Conservation (phyloP, 805 yeast genomes). For the Wickerhamiella dianesei region DNA sequence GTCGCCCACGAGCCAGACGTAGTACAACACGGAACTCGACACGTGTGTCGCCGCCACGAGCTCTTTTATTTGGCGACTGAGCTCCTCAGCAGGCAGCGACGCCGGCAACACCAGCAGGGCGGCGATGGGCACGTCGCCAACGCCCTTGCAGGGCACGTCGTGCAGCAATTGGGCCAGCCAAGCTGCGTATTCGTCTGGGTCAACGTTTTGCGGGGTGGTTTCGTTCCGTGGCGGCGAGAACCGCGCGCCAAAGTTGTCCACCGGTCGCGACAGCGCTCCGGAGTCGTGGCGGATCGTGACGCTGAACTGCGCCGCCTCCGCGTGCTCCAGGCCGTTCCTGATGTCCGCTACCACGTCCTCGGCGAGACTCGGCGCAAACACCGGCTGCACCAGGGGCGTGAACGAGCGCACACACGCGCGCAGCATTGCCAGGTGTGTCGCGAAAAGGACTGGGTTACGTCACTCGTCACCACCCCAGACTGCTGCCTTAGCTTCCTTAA, state of each 20-base stretch:
- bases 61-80: not conserved
- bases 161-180: constrained; percentile 1
- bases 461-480: too few species aligned
- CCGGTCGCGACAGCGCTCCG: not conserved
- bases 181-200: not conserved
- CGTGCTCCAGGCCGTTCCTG: not conserved
- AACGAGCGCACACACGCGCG: constrained; percentile 11
- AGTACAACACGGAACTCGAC: constrained; percentile 39
- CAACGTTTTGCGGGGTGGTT: not conserved
- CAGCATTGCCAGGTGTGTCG: constrained; percentile 34
- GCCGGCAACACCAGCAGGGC: not conserved
- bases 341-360: not conserved
- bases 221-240: not conserved
- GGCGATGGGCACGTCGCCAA: not conserved
- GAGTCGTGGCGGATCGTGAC: constrained; percentile 1
- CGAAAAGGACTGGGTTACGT: too few species aligned
- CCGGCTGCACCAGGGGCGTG: not conserved
- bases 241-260: not conserved
- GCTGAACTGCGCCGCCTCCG: not conserved
- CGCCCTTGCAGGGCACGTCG: not conserved
- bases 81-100: not conserved
- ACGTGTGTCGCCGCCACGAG: too few species aligned
- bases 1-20: constrained; percentile 32
- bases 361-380: not conserved
- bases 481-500: too few species aligned